Evolutionary conservation across 208 protist species (phyloP), one percentile per base, ranked within the genome.

Genomic region (Acanthamoeba sp.): DNA sequence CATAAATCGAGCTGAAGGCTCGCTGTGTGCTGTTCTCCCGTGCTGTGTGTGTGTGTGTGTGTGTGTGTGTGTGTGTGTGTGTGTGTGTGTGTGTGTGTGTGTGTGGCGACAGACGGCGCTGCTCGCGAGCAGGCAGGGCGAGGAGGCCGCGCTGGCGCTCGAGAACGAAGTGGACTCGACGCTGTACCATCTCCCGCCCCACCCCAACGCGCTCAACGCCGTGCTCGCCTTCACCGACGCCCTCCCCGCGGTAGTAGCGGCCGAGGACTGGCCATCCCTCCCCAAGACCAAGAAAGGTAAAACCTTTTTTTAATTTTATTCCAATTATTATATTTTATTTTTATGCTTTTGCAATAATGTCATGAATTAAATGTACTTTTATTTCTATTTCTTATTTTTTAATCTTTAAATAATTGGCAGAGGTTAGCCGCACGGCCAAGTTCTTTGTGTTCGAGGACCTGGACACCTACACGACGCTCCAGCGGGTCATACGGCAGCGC

Each of bases 151-250:
- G 73, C 73, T 82, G 73, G 73, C 73, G 42, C 73, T 82, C 34
- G 34, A 55, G 73, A 82, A 82, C 73, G 73, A 82, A 50, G 73
- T 50, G 22, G 73, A 82, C 20, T 82, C 73, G 34, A 10, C 38
- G 34, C 42, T 82, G 32, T 82, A 29, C 27, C 73, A 50, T 29
- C 14, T 82, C 12, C 73, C 73, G 42, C 73, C 73, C 12, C 73
- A 82, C n/a, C 73, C 73, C 12, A 82, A 82, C 73, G 38, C 73
- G 73, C 34, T 82, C 12, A 42, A 20, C 42, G 42, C 73, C 12
- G 73, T 82, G 24, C 27, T 42, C 20, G 73, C 73, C 73, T 82
- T 82, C 42, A 32, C 12, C 36, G 73, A 82, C 42, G 16, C 73
- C 14, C 42, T 82, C 9, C 34, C 73, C 3, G 27, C 73, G 20